Evolutionary conservation across 2,329 filamentous ascomycete genomes (phyloP), one percentile per base, ranked within the genome.

Genomic region (Ramularia collo-cygni): DNA sequence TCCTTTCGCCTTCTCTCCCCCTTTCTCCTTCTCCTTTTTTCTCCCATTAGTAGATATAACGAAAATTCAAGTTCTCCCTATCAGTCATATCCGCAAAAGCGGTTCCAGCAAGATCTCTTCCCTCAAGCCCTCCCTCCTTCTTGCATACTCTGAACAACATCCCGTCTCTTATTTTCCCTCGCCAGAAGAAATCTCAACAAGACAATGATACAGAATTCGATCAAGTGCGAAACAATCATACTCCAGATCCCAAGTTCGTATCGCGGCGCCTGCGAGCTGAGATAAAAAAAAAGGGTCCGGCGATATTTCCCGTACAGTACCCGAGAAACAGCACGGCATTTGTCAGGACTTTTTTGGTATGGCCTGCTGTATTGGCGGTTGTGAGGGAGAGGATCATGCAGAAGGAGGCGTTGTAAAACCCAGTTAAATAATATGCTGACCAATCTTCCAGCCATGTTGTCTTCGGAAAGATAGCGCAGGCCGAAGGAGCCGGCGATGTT

Each of bases 271-370:
- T 81, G 74, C n/a, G 65, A 53, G 0, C 68, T 60, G 36, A 71
- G 71, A 58, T 79, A 81, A 61, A 81, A 80, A 81, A 80, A 58
- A 80, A 79, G 0, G 78, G 78, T 0, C 76, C 73, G 3, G 68
- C 70, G 29, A 81, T 77, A 51, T 81, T 80, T 4, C 76, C 77
- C 3, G 44, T 51, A 24, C 43, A 46, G 17, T 50, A 51, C 0
- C 74, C 75, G 8, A 80, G 64, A 61, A 77, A 79, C 2, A 79
- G 65, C 41, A 77, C 70, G 1, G 73, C 76, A 15, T 77, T 78
- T n/a, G 76, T 76, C 17, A 79, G 72, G 32, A 80, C 75, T 54
- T 81, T 79, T 55, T 80, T 80, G 1, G 75, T 77, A 46, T 78
- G 74, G 0, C 76, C 76, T 1, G 64, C 68, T 0, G 67, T 69